Base-by-base conservation (phyloP, 2,329 filamentous ascomycete genomes). In the Fusarium beomiforme region DNA sequence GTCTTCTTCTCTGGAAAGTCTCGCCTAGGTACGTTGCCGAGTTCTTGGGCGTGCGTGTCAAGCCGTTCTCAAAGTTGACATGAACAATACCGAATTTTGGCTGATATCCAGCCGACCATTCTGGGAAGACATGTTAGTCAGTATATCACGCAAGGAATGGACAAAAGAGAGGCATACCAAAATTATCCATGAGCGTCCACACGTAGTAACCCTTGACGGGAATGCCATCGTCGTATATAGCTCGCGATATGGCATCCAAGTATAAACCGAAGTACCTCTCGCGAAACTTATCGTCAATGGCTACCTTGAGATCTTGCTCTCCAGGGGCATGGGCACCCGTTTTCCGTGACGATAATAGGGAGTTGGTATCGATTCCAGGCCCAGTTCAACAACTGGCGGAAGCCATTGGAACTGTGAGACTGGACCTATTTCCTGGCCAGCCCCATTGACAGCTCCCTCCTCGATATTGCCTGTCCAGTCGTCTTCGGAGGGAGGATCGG, bases 1-100 rank as follows among this genome's bases (percentile, higher is more conserved):
- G 23, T 29, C 41, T 56, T 17, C 41, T 56, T 46, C 41, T 19
- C 19, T 34, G 19, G 14, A 56, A 56, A 11, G 53, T 56, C 53
- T 56, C 23, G 4, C 53, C 31, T 19, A 56, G 41, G 31, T 47
- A 56, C 9, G 26, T 34, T 42, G 80, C 79, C 2, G 79, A 81
- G 44, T 76, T 75, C 68, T 83, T 83, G 0, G 81, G 81, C 36
- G 79, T 83, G 23, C 80, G 76, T 58, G 80, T 76, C 26, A 81
- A 47, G 4, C 79, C 41, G 23, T 46, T 83, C 10, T 79, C 73
- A 49, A 79, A 82, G 59, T 83, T 78, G 4, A 81, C 78, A 64
- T 78, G 82, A 1, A 79, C 80, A 11, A 81, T 78, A 8, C 81
- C 81, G 54, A 83, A 83, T 4, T 81, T 74, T 23, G 80, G 79